phyloP scores from a whole-genome alignment of 2,329 filamentous ascomycete species.

The Fonsecaea pugnacius region DNA sequence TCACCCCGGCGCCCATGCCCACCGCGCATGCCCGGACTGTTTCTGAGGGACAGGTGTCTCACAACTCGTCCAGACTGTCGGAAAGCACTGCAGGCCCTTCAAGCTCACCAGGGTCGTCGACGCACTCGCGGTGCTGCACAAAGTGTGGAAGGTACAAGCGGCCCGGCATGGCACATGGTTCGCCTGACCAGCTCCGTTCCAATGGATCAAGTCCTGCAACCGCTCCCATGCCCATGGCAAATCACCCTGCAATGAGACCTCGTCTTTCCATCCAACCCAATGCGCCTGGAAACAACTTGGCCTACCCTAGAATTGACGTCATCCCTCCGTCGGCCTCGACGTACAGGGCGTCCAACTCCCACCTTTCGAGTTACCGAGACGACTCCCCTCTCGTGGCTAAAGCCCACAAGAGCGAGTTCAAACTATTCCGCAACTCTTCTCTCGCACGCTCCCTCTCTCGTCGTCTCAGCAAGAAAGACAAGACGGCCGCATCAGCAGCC shows the following conservation, averaged over 20 bases:
- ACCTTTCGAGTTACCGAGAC: constrained; percentile 27
- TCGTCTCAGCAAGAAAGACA: constrained; percentile 34
- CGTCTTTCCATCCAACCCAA: constrained; percentile 29
- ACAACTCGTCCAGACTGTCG: constrained; percentile 16
- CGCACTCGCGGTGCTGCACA: constrained; percentile 19
- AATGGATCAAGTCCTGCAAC: constrained; percentile 18
- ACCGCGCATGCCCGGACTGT: constrained; percentile 18
- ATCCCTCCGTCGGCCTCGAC: constrained; percentile 31
- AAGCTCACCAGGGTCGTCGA: constrained; percentile 22
- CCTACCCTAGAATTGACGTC: constrained; percentile 33
- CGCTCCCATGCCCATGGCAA: constrained; percentile 21
- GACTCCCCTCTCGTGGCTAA: constrained; percentile 31
- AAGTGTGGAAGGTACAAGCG: constrained; percentile 32
- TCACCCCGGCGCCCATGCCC: constrained; percentile 5
- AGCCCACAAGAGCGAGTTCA: constrained; percentile 20
- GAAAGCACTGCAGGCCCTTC: constrained; percentile 30
- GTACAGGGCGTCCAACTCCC: constrained; percentile 22
- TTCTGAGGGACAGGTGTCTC: constrained; percentile 25
- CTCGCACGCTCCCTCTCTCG: constrained; percentile 35
- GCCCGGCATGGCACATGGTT: constrained; percentile 14
- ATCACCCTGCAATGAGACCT: constrained; percentile 25
- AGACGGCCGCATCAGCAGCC: constrained; percentile 12
- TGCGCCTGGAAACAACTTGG: constrained; percentile 10
- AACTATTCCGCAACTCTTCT: constrained; percentile 33
- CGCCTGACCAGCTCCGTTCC: constrained; percentile 10